Conservation (phyloP, 768 basidiomycete genomes). For the Calocybe gangraenosa region DNA sequence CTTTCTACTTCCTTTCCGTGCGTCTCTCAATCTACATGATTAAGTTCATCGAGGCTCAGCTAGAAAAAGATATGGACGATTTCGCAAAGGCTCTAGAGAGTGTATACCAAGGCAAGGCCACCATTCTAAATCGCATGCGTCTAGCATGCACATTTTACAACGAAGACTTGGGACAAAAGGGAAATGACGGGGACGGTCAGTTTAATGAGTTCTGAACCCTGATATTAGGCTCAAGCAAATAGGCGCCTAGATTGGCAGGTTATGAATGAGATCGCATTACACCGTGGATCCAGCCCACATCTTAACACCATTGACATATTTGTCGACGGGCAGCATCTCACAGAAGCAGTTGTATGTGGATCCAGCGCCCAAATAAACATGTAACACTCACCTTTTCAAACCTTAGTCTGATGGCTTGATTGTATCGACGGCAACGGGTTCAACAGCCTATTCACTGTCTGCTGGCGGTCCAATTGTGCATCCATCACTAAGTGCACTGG, state of each 20-base stretch:
- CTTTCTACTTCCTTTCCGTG: constrained; percentile 91
- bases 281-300: constrained; percentile 88
- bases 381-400: constrained; percentile 6
- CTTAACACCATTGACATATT: constrained; percentile 91
- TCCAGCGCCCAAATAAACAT: constrained; percentile 2
- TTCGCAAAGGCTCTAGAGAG: constrained; percentile 77
- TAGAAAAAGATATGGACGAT: constrained; percentile 74
- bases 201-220: constrained; percentile 3
- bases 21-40: constrained; percentile 27
- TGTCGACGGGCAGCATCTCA: constrained; percentile 92
- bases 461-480: constrained; percentile 96
- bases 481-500: constrained; percentile 83
- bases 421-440: constrained; percentile 93
- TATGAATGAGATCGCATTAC: constrained; percentile 94
- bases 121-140: constrained; percentile 86
- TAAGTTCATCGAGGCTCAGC: neutral
- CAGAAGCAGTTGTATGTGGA: constrained; percentile 84
- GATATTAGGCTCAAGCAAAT: constrained; percentile 5
- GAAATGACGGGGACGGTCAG: constrained; percentile 55
- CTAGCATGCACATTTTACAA: constrained; percentile 78
- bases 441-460: constrained; percentile 93
- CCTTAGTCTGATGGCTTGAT: constrained; percentile 87
- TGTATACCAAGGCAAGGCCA: constrained; percentile 75
- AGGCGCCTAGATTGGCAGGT: constrained; percentile 79
- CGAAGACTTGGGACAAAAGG: constrained; percentile 51